These are phyloP conservation scores for Populus ilicifolia DNA, from an alignment of 345 rosid species.

Conservation along the genomic window DNA sequence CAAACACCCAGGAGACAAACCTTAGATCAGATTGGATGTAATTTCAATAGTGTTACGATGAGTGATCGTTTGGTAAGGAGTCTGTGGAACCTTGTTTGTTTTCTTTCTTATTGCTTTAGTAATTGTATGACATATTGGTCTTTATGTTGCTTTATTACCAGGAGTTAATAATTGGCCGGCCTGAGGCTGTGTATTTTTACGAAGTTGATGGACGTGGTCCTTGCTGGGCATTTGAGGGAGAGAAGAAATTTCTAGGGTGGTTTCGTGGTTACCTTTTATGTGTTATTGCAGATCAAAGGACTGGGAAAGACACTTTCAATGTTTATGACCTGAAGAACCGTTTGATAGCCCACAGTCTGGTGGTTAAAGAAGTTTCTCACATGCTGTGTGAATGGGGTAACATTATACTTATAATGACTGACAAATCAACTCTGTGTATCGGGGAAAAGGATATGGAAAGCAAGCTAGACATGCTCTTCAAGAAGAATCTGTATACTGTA, in stretches of 20 bases:
- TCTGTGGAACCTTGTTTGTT: neutral
- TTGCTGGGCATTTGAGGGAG: conserved; percentile 99
- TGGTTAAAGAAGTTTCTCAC: conserved; percentile 79
- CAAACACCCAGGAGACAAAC: conserved; percentile 76
- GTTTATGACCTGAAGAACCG: conserved; percentile 89
- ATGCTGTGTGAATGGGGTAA: conserved; percentile 98
- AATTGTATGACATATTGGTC: conserved; percentile 4
- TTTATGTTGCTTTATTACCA: conserved; percentile 28
- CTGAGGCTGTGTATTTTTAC: conserved; percentile 93
- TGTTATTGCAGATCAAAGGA: conserved; percentile 87
- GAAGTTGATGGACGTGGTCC: conserved; percentile 99
- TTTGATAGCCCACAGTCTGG: conserved; percentile 79
- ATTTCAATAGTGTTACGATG: conserved; percentile 69
- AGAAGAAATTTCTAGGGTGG: conserved; percentile 91
- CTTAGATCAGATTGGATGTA: conserved; percentile 79
- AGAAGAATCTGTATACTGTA: conserved; percentile 86
- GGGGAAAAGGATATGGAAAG: conserved; percentile 99
- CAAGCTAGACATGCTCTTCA: conserved; percentile 96
- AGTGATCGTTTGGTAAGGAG: conserved; percentile 80
- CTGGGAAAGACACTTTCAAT: conserved; percentile 62
- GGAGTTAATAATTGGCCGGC: conserved; percentile 91
- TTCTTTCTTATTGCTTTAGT: conserved; percentile 2
- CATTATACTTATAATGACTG: conserved; percentile 65
- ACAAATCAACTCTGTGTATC: conserved; percentile 70
- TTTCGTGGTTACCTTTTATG: conserved; percentile 90